Evolutionary conservation across 306 rosid genomes (phyloP), one percentile per base, ranked within the genome.

Genomic region (Gynostemma pentaphyllum): DNA sequence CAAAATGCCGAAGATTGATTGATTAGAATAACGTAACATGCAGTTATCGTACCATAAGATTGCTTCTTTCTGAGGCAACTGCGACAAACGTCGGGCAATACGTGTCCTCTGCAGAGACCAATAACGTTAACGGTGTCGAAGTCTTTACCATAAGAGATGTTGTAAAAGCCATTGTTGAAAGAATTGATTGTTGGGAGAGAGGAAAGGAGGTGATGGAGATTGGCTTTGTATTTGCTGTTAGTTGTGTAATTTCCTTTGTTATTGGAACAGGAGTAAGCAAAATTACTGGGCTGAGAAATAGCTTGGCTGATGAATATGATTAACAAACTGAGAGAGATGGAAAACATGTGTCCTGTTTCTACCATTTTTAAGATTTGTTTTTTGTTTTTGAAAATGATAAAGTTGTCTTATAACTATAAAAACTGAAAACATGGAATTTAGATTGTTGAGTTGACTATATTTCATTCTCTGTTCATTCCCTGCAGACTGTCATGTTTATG

Each of bases 41-140:
- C 89, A 83, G 2, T 28, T 5, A 9, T 57, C 76, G 59, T 70
- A 61, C 80, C 77, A 65, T 5, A 60, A 70, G 4, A 76, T 36
- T 2, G 89, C 84, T 42, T 76, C 82, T 50, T 68, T 80, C 68
- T 56, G 64, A 83, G 70, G 70, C 94, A 86, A 48, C 50, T 52
- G 0, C 70, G 75, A 57, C 94, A 83, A 0, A 1, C 44, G n/a
- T 62, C 76, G 1, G 41, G 29, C 5, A 18, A 24, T 7, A 80
- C 42, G 59, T 82, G 86, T 24, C 86, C 88, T 68, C 88, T 57
- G 39, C 89, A 86, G 37, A 78, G 62, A 1, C 66, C 84, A 1
- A 68, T 69, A 3, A 80, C 83, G 3, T 69, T 60, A 1, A 74
- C 52, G 69, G 71, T 3, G 44, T 72, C 22, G 16, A 24, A 1